Conservation (phyloP, 2,329 filamentous ascomycete genomes). For the Tolypocladium nubicola region DNA sequence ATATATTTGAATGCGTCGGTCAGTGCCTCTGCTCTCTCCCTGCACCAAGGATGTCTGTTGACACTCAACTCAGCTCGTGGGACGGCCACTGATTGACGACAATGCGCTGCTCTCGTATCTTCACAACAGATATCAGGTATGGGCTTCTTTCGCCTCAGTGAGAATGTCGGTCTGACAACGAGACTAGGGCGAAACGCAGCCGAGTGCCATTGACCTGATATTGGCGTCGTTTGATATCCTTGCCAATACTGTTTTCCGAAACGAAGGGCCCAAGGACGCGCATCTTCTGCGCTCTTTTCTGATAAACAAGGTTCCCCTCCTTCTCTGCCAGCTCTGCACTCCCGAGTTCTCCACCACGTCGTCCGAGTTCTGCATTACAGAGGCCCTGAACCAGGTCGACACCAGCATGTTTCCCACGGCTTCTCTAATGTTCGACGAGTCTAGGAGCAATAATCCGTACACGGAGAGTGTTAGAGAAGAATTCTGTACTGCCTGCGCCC, state of each 20-base stretch:
- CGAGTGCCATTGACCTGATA: conserved; percentile 71
- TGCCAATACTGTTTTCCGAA: conserved; percentile 71
- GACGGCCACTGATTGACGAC: conserved; percentile 76
- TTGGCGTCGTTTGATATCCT: conserved; percentile 83
- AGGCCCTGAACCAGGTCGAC: conserved; percentile 72
- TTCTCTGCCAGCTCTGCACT: conserved; percentile 42
- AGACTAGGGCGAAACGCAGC: conserved; percentile 60
- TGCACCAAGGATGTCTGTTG: not conserved
- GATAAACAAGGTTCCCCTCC: conserved; percentile 53
- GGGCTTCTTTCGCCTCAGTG: conserved; percentile 3
- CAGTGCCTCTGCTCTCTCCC: conserved; percentile 17
- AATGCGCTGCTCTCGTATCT: conserved; percentile 67
- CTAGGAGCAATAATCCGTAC: conserved; percentile 45
- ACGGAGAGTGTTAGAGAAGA: conserved; percentile 53
- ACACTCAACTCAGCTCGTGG: conserved; percentile 50
- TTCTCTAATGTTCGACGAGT: conserved; percentile 48
- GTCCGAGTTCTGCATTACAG: conserved; percentile 54
- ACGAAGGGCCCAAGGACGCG: conserved; percentile 45
- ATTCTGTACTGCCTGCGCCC: conserved; percentile 82
- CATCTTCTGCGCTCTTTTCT: conserved; percentile 79
- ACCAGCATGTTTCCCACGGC: conserved; percentile 62
- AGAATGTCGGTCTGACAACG: not conserved
- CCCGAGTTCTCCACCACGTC: conserved; percentile 68
- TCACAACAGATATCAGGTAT: conserved; percentile 72
- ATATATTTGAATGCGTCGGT: conserved; percentile 77